These are phyloP conservation scores for Sugiyamaella grinbergsii DNA, from an alignment of 1,139 yeast species.

Conservation along the genomic window DNA sequence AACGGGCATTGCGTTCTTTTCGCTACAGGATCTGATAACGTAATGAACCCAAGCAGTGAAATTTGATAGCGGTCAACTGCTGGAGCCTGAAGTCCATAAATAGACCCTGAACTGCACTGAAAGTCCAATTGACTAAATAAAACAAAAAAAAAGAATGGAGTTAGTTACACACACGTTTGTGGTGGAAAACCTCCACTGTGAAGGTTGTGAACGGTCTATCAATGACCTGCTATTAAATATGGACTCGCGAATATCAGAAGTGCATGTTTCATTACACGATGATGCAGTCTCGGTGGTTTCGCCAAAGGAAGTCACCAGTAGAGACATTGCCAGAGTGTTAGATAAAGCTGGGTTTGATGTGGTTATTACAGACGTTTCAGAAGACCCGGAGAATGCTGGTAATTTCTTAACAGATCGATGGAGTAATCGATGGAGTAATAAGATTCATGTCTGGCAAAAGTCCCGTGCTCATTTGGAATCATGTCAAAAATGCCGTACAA, in stretches of 20 bases:
- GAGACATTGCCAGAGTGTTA: slow-evolving; percentile 28
- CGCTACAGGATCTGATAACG: slow-evolving; percentile 13
- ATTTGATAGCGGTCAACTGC: not conserved
- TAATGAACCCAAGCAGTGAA: slow-evolving; percentile 6
- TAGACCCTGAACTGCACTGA: not conserved
- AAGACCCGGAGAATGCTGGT: not conserved
- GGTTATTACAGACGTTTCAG: slow-evolving; percentile 29
- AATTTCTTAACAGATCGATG: not conserved
- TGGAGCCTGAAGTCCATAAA: slow-evolving; percentile 1
- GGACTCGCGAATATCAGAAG: slow-evolving; percentile 31
- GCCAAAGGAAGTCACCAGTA: slow-evolving; percentile 27
- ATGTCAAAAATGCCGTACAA: slow-evolving; percentile 30
- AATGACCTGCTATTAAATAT: slow-evolving; percentile 34
- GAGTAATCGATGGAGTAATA: not conserved
- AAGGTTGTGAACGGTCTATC: slow-evolving; percentile 51
- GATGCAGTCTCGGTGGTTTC: slow-evolving; percentile 36
- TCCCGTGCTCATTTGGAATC: slow-evolving; percentile 24
- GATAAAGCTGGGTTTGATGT: slow-evolving; percentile 42
- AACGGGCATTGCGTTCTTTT: not conserved
- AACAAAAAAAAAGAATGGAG: slow-evolving; percentile 17
- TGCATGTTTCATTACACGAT: slow-evolving; percentile 38
- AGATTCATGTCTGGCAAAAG: slow-evolving; percentile 16
- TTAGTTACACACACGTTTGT: slow-evolving; percentile 27
- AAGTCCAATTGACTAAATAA: not conserved
- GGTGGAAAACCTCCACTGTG: slow-evolving; percentile 55